Percentiles rank a stretch among this genome's conserved stretches.
phyloP scores from a whole-genome alignment of 2,329 filamentous ascomycete species.

The Karstenula rhodostoma region DNA sequence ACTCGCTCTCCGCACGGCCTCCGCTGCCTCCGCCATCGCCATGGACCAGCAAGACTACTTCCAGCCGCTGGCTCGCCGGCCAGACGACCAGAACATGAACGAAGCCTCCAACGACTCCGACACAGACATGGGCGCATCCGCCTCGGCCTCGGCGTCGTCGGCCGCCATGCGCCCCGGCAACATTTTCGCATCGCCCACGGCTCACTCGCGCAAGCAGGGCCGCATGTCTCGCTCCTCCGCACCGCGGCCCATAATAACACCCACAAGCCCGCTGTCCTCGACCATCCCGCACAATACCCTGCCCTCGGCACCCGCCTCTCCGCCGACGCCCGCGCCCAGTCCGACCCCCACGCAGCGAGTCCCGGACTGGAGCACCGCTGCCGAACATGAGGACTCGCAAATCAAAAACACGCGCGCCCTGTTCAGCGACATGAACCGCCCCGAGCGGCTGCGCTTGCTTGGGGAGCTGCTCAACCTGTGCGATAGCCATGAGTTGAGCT shows the following conservation, averaged over 20 bases:
- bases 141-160: conserved; percentile 43
- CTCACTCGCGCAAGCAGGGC: conserved; percentile 48
- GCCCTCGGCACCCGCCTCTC: conserved; percentile 70
- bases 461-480: conserved; percentile 92
- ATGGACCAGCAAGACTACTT: conserved; percentile 49
- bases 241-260: conserved; percentile 58
- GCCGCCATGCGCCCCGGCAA: conserved; percentile 34
- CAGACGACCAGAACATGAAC: conserved; percentile 30
- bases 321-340: conserved; percentile 72
- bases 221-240: conserved; percentile 53
- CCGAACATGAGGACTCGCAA: conserved; percentile 83
- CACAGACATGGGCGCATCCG: conserved; percentile 47
- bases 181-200: conserved; percentile 47
- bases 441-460: conserved; percentile 80
- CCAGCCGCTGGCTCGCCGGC: conserved; percentile 21
- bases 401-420: conserved; percentile 79
- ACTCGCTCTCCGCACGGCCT: not conserved
- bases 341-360: conserved; percentile 69
- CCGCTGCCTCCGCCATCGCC: not conserved
- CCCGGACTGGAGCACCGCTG: conserved; percentile 79
- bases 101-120: conserved; percentile 41
- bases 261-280: conserved; percentile 58
- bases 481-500: conserved; percentile 93
- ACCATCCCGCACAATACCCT: conserved; percentile 67
- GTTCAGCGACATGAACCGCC: conserved; percentile 78